phyloP scores from a whole-genome alignment of 1,284 basidiomycete species.

The Apiotrichum sp. region DNA sequence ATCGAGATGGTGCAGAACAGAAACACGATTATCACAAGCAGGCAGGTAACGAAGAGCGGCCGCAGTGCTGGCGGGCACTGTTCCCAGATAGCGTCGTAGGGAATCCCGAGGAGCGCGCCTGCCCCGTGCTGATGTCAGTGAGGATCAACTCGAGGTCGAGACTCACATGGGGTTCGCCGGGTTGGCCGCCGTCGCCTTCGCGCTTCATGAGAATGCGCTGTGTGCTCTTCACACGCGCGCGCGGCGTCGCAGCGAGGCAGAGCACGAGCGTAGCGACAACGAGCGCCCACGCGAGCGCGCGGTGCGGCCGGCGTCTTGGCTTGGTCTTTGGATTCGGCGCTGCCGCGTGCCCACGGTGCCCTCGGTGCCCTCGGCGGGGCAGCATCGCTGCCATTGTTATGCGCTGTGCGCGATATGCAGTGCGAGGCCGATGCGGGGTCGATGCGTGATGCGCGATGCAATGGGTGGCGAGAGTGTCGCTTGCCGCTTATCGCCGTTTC shows the following conservation, averaged over 20 bases:
- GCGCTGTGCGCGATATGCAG: too few species aligned
- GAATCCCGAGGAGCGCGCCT: constrained; percentile 14
- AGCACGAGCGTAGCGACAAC: constrained; percentile 1
- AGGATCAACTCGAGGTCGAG: not conserved
- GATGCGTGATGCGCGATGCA: too few species aligned
- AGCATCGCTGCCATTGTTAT: too few species aligned
- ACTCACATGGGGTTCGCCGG: not conserved
- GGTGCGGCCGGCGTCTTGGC: not conserved
- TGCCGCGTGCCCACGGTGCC: too few species aligned
- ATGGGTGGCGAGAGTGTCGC: too few species aligned
- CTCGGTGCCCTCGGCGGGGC: too few species aligned
- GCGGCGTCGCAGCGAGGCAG: not conserved
- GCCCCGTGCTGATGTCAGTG: not conserved
- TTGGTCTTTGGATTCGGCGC: too few species aligned
- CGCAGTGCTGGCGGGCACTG: constrained; percentile 4
- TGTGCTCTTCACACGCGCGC: not conserved
- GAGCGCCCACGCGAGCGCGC: constrained; percentile 1
- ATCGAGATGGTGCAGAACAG: constrained; percentile 74
- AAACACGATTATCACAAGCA: constrained; percentile 47
- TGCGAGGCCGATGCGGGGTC: too few species aligned
- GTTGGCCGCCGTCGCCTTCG: not conserved
- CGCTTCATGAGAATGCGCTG: not conserved
- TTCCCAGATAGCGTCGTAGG: constrained; percentile 8
- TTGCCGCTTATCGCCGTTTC: too few species aligned
- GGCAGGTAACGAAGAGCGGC: constrained; percentile 31